These are phyloP conservation scores for Botrytis squamosa DNA, from an alignment of 2,329 filamentous ascomycete species.

Conservation along the genomic window DNA sequence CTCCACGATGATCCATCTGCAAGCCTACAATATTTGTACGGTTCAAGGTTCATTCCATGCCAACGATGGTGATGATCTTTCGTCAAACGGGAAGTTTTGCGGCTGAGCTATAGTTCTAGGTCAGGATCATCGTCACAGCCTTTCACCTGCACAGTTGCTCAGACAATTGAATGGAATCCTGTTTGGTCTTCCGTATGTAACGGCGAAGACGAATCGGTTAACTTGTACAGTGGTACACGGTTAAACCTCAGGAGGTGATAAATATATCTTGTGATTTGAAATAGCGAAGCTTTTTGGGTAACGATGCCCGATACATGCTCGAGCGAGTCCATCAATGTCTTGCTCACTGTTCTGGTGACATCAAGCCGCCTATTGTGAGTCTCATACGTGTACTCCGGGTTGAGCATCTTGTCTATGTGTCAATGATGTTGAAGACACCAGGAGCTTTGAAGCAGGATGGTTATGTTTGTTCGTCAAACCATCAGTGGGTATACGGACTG, in stretches of 20 bases:
- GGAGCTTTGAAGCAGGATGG: not conserved
- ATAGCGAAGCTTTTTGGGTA: not conserved
- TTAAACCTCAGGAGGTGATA: not conserved
- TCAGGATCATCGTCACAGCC: not conserved
- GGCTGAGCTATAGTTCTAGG: not conserved
- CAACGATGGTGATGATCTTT: not conserved
- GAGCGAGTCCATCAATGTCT: not conserved
- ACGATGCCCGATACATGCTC: not conserved
- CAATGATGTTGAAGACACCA: not conserved
- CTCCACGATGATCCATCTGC: not conserved
- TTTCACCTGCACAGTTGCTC: not conserved
- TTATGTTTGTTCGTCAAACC: not conserved
- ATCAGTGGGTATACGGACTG: too few relatives aligned
- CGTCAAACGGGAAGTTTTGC: not conserved
- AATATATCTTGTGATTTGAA: not conserved
- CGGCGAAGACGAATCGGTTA: not conserved
- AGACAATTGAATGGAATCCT: not conserved
- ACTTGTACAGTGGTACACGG: not conserved
- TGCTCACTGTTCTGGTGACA: not conserved
- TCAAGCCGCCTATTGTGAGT: not conserved
- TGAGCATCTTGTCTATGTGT: not conserved
- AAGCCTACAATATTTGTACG: not conserved
- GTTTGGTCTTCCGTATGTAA: not conserved
- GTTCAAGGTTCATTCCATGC: not conserved
- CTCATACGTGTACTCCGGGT: not conserved